Evolutionary conservation across 2,329 filamentous ascomycete species (phyloP).

Genomic region (Tolypocladium ovalisporum): DNA sequence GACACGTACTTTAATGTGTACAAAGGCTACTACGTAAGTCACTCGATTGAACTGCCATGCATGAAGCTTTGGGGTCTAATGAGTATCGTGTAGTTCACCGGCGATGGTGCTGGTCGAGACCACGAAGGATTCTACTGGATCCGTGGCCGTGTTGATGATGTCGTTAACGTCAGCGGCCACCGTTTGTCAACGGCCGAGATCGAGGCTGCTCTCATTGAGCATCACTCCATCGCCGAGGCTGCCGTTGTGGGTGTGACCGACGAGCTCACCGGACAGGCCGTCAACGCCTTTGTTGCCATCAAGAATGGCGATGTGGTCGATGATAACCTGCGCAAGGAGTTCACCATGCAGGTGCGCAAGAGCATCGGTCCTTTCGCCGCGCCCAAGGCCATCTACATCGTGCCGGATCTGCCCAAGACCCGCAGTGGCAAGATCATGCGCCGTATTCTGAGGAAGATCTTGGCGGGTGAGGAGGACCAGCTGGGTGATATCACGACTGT

Average conservation of each 20-base stretch:
- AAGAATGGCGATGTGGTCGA: constrained; percentile 70
- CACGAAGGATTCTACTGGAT: constrained; percentile 99
- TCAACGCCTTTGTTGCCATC: constrained; percentile 91
- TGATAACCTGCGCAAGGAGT: constrained; percentile 82
- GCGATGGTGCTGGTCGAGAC: constrained; percentile 89
- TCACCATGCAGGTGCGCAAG: constrained; percentile 90
- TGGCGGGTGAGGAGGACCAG: constrained; percentile 94
- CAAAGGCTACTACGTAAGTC: constrained; percentile 93
- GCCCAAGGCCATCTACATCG: constrained; percentile 83
- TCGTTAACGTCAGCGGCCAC: constrained; percentile 96
- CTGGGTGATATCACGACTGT: constrained; percentile 88
- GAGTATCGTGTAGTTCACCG: constrained; percentile 54
- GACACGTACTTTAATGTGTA: constrained; percentile 97
- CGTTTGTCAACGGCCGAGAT: constrained; percentile 96
- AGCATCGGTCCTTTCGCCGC: constrained; percentile 96
- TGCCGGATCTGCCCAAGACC: constrained; percentile 94
- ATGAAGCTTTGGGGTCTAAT: neutral
- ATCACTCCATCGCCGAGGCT: constrained; percentile 80
- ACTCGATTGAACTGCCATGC: constrained; percentile 11
- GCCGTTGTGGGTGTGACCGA: constrained; percentile 90
- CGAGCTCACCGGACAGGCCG: constrained; percentile 91
- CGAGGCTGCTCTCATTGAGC: constrained; percentile 91
- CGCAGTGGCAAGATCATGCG: constrained; percentile 98
- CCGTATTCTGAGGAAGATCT: constrained; percentile 90
- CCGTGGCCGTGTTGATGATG: constrained; percentile 92